Percentiles rank a stretch among this genome's conserved stretches.
These are phyloP conservation scores for Tricholoma hemisulphureum DNA, from an alignment of 768 basidiomycete genomes.

Conservation along the genomic window DNA sequence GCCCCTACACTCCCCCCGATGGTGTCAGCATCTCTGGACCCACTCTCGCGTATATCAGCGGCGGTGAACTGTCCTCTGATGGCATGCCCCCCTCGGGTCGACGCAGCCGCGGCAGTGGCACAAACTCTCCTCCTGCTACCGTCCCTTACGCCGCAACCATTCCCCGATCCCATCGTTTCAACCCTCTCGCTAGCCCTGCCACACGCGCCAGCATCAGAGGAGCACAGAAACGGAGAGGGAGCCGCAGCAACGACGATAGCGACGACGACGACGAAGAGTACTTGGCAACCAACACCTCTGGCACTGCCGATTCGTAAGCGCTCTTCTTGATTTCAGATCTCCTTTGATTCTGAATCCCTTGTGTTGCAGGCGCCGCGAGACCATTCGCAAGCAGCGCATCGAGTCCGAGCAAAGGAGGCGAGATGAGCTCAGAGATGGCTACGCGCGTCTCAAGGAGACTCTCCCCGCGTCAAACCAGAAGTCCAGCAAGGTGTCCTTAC, in stretches of 20 bases:
- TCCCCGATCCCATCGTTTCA: constrained; percentile 76
- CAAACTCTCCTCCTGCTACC: constrained; percentile 43
- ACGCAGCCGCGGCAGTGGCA: constrained; percentile 70
- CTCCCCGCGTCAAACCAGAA: constrained; percentile 90
- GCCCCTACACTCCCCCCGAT: constrained; percentile 70
- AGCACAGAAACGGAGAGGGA: constrained; percentile 42
- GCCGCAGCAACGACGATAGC: constrained; percentile 61
- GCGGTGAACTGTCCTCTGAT: constrained; percentile 74
- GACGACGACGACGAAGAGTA: constrained; percentile 80
- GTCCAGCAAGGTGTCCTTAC: constrained; percentile 86
- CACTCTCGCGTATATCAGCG: constrained; percentile 66
- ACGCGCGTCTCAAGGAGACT: constrained; percentile 85
- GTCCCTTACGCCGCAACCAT: constrained; percentile 59
- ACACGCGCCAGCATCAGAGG: constrained; percentile 52
- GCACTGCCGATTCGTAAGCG: constrained; percentile 55
- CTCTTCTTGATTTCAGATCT: neutral
- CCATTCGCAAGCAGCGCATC: constrained; percentile 88
- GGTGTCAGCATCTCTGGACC: constrained; percentile 65
- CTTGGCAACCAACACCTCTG: constrained; percentile 40
- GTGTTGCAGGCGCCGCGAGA: constrained; percentile 67
- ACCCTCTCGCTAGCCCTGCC: constrained; percentile 64
- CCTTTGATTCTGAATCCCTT: neutral
- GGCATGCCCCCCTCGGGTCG: constrained; percentile 55
- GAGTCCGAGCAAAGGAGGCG: constrained; percentile 91
- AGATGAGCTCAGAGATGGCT: constrained; percentile 91